Evolutionary conservation across 805 yeast genomes (phyloP), one percentile per base, ranked within the genome.

Genomic region (Yamadazyma ubonensis): DNA sequence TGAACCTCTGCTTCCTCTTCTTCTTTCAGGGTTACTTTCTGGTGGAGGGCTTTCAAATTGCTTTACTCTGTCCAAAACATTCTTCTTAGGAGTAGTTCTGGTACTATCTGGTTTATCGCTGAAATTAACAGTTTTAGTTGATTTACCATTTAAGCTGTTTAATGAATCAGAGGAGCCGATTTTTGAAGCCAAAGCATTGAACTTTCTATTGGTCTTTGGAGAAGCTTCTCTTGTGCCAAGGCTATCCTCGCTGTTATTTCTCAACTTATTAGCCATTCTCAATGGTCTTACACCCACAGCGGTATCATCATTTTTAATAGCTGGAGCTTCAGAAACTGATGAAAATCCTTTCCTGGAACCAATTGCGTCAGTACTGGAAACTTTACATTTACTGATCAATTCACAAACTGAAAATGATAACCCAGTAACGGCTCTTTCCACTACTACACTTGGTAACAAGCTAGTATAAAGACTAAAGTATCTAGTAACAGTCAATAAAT

Each of bases 371-470:
- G 37, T 38, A 25, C 26, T 38, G 9, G 41, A 22, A 27, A 42
- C 19, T 36, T 47, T 25, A 33, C 29, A 35, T n/a, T 36, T 20
- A 16, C 42, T 38, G 12, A 83, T 53, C 39, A 81, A 70, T 47
- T 81, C 85, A 53, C 85, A 81, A 17, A 83, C 64, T 2, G 82
- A 63, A 54, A 81, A 82, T 6, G 82, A 72, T 25, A 89, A 65
- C 53, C 89, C 96, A 31, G 85, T 75, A 7, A 86, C 64, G 0
- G 97, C 82, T 16, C 88, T 76, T 59, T 87, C 83, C 14, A 89
- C 73, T 2, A 88, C 74, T 15, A 83, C 63, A 38, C 72, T 74
- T 0, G 96, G 96, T 40, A 87, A 61, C 2, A 86, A 53, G n/a
- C 73, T 70, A 3, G 75, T 67, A 50, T 84, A 82, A 8, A 80